These are phyloP conservation scores for Pleurotus cornucopiae DNA, from an alignment of 768 basidiomycete genomes.

Conservation along the genomic window DNA sequence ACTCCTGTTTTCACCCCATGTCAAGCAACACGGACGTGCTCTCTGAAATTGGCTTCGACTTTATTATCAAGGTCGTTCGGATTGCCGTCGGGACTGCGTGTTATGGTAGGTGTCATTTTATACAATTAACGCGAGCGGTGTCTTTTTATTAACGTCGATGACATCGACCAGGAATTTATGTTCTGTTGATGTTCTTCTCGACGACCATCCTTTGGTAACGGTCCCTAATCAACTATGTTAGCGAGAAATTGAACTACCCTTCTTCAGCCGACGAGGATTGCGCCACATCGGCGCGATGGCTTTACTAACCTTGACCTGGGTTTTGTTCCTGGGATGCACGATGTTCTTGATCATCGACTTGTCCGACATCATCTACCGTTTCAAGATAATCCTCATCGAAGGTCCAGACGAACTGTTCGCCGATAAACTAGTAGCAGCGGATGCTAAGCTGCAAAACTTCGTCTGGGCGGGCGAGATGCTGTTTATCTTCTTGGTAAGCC, in stretches of 20 bases:
- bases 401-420: conserved; percentile 15
- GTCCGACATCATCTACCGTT: conserved; percentile 21
- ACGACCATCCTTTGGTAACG: conserved; percentile 13
- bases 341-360: conserved; percentile 23
- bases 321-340: conserved; percentile 24
- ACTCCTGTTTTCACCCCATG: not conserved
- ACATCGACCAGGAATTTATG: conserved; percentile 10
- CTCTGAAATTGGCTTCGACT: conserved; percentile 11
- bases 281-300: conserved; percentile 15
- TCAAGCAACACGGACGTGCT: conserved; percentile 10
- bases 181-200: conserved; percentile 13
- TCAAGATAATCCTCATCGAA: conserved; percentile 22
- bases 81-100: conserved; percentile 13
- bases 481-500: conserved; percentile 24
- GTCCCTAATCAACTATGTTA: not conserved
- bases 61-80: conserved; percentile 15
- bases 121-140: not conserved
- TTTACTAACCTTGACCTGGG: conserved; percentile 17
- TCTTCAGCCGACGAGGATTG: conserved; percentile 15
- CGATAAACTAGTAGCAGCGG: conserved; percentile 16
- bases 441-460: conserved; percentile 17
- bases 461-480: conserved; percentile 27
- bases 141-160: not conserved
- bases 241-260: not conserved
- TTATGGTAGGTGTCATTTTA: conserved; percentile 11